Evolutionary conservation across 441 rosid species (phyloP).

Genomic region (Syzygium syzygioides): DNA sequence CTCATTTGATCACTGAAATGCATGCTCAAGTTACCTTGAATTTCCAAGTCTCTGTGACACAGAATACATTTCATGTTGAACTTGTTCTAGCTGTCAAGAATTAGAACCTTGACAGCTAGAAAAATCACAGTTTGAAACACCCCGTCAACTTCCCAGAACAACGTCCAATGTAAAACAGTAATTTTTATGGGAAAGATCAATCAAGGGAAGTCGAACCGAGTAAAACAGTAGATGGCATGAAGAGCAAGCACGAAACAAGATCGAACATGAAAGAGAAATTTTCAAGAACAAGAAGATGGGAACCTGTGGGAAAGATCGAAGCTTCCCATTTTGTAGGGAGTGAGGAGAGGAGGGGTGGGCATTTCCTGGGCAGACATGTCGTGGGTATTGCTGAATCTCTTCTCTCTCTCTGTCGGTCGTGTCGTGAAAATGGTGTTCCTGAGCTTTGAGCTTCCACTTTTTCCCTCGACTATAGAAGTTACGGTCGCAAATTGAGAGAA

Average conservation of each 20-base stretch:
- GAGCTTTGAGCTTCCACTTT: background rate
- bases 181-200: background rate
- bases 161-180: background rate
- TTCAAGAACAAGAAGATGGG: background rate
- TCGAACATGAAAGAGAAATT: background rate
- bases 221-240: background rate
- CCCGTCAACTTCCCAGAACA: background rate
- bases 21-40: background rate
- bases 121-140: background rate
- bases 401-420: background rate
- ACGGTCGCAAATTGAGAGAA: background rate
- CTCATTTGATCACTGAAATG: background rate
- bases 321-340: constrained; percentile 20
- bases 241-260: background rate
- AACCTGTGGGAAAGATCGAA: constrained; percentile 21
- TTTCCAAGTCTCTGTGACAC: background rate
- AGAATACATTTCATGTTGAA: background rate
- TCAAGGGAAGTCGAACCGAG: background rate
- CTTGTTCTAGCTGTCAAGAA: background rate
- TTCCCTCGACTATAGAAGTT: background rate
- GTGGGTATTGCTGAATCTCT: background rate
- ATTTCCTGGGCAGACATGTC: background rate
- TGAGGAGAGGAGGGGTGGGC: constrained; percentile 5
- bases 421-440: background rate
- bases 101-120: background rate